phyloP scores from a whole-genome alignment of 2,329 filamentous ascomycete genomes.

The Colletotrichum orchidophilum region DNA sequence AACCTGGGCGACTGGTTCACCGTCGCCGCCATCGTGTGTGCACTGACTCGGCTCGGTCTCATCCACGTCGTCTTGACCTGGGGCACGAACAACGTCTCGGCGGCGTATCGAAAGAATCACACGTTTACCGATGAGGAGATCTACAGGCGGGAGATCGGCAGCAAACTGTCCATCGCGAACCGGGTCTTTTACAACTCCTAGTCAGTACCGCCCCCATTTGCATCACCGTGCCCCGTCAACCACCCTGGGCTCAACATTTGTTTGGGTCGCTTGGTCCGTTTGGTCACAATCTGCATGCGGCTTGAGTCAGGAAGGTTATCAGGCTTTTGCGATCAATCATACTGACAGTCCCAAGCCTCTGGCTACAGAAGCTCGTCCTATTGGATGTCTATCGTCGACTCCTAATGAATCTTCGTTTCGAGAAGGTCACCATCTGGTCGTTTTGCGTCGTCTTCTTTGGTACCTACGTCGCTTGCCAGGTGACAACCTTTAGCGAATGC shows the following conservation, averaged over 20 bases:
- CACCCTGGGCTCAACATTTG: background rate
- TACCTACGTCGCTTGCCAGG: slow-evolving; percentile 44
- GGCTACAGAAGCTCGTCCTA: slow-evolving; percentile 42
- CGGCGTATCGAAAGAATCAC: slow-evolving; percentile 35
- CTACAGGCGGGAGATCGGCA: slow-evolving; percentile 45
- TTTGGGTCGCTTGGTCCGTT: background rate
- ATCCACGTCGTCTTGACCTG: slow-evolving; percentile 47
- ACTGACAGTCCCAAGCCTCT: slow-evolving; percentile 36
- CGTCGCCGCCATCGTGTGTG: slow-evolving; percentile 52
- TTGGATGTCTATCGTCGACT: slow-evolving; percentile 40
- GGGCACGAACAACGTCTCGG: slow-evolving; percentile 47
- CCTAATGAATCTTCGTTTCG: slow-evolving; percentile 36
- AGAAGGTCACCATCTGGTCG: slow-evolving; percentile 38
- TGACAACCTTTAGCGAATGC: slow-evolving; percentile 47
- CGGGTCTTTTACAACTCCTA: slow-evolving; percentile 46
- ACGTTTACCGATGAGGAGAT: slow-evolving; percentile 43
- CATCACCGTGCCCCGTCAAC: background rate
- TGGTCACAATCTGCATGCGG: background rate
- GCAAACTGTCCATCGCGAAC: slow-evolving; percentile 45
- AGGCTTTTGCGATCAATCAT: background rate
- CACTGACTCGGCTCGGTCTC: slow-evolving; percentile 37
- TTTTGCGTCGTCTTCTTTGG: slow-evolving; percentile 41
- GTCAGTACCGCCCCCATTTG: slow-evolving; percentile 38
- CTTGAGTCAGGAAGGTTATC: slow-evolving; percentile 5
- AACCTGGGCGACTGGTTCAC: slow-evolving; percentile 38